Evolutionary conservation across 345 rosid species (phyloP).

Genomic region (Gossypium longicalyx): DNA sequence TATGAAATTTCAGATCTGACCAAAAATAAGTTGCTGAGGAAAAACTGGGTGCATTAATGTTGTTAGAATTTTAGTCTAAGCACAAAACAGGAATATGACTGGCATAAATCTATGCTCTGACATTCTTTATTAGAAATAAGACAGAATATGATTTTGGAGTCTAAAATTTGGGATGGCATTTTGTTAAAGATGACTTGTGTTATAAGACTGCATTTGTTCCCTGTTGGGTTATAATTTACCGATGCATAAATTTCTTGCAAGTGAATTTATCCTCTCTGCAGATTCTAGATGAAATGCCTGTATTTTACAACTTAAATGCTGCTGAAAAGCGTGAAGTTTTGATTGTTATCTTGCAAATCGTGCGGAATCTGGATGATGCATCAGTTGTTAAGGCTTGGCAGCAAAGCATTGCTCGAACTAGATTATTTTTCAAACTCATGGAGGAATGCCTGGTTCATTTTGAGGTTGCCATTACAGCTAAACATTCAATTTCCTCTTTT

Average conservation of each 20-base stretch:
- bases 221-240: not conserved
- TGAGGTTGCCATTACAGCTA: conserved; percentile 55
- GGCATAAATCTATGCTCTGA: not conserved
- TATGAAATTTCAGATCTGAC: not conserved
- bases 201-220: not conserved
- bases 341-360: conserved; percentile 81
- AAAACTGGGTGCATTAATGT: not conserved
- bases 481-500: conserved; percentile 15
- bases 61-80: not conserved
- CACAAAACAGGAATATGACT: not conserved
- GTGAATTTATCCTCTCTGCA: conserved; percentile 40
- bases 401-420: conserved; percentile 96
- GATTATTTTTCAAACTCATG: conserved; percentile 94
- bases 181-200: not conserved
- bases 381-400: conserved; percentile 97
- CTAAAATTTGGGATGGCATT: not conserved
- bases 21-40: not conserved
- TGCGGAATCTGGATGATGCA: conserved; percentile 89
- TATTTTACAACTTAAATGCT: conserved; percentile 89
- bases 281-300: conserved; percentile 99
- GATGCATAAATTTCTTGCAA: conserved; percentile 5
- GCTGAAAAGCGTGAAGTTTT: conserved; percentile 97
- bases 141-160: not conserved
- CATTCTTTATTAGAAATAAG: not conserved
- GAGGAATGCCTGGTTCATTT: conserved; percentile 93